Conservation (phyloP, 78 protist species). For the Pigoraptor vietnamica region DNA sequence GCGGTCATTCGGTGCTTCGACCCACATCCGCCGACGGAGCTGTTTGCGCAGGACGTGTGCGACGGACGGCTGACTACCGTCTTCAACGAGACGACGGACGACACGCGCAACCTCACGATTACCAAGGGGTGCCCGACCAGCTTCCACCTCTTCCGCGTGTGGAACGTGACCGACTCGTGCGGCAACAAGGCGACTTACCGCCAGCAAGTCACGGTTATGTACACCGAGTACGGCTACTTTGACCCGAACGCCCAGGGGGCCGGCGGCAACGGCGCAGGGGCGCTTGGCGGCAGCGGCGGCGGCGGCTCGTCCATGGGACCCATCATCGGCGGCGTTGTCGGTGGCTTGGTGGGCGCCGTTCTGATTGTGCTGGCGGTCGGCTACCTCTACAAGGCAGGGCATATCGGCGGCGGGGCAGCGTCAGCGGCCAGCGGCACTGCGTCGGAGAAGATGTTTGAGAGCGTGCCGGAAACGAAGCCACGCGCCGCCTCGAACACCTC, state of each 20-base stretch:
- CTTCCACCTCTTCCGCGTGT: not conserved
- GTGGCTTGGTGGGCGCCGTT: not conserved
- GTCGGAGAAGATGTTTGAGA: not conserved
- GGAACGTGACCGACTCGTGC: not conserved
- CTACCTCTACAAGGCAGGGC: not conserved
- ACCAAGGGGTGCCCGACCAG: not conserved
- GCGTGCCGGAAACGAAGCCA: not conserved
- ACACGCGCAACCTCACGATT: no score
- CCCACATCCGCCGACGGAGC: no score
- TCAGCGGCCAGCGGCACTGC: not conserved
- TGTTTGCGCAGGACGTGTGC: no score
- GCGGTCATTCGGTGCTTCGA: no score
- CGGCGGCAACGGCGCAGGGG: not conserved
- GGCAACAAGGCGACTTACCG: not conserved
- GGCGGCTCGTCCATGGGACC: no score
- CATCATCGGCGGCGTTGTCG: not conserved
- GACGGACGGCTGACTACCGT: no score
- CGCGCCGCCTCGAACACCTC: not conserved
- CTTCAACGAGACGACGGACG: no score
- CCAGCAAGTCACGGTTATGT: not conserved
- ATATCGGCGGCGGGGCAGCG: not conserved
- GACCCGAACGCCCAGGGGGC: not conserved
- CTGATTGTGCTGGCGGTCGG: not conserved
- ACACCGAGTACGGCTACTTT: not conserved
- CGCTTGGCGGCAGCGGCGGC: no score